These are phyloP conservation scores for Penicillium thymicola DNA, from an alignment of 2,329 filamentous ascomycete genomes.

Conservation along the genomic window DNA sequence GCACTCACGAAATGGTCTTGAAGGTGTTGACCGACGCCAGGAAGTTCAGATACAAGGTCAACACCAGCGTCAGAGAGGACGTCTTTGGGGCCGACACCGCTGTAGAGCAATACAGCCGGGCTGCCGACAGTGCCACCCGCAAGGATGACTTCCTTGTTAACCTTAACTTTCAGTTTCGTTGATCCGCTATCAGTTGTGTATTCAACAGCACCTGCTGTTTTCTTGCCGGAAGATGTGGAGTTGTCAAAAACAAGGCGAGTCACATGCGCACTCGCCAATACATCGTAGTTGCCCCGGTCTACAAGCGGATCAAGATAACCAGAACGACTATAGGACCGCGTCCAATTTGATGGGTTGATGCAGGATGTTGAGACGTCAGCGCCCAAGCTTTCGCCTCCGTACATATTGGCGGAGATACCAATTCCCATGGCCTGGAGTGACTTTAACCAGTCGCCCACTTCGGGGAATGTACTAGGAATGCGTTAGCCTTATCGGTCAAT, in stretches of 20 bases:
- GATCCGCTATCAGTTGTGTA: conserved; percentile 30
- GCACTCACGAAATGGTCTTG: conserved; percentile 46
- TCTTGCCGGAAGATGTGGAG: conserved; percentile 22
- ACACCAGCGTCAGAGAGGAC: conserved; percentile 46
- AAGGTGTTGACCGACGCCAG: conserved; percentile 50
- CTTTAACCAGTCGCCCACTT: conserved; percentile 27
- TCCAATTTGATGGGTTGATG: conserved; percentile 38
- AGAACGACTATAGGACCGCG: conserved; percentile 34
- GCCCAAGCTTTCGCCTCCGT: conserved; percentile 32
- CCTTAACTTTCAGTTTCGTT: conserved; percentile 24
- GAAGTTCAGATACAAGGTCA: conserved; percentile 44
- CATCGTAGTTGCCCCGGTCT: conserved; percentile 33
- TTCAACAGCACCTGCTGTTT: conserved; percentile 32
- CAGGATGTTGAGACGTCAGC: conserved; percentile 34
- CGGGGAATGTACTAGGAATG: conserved; percentile 26
- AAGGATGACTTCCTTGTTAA: conserved; percentile 29
- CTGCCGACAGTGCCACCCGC: conserved; percentile 55
- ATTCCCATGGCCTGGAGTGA: conserved; percentile 26
- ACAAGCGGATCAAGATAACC: conserved; percentile 36
- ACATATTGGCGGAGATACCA: conserved; percentile 27
- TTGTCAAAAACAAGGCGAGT: conserved; percentile 31
- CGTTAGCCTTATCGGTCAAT: conserved; percentile 4
- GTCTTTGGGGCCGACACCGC: conserved; percentile 55
- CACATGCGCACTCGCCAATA: conserved; percentile 32
- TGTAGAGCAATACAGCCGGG: conserved; percentile 58